A percentile compares a stretch with the other conserved stretches of the same genome.
Evolutionary conservation across 2,329 filamentous ascomycete genomes (phyloP).

Genomic region (Epichloe sibirici): DNA sequence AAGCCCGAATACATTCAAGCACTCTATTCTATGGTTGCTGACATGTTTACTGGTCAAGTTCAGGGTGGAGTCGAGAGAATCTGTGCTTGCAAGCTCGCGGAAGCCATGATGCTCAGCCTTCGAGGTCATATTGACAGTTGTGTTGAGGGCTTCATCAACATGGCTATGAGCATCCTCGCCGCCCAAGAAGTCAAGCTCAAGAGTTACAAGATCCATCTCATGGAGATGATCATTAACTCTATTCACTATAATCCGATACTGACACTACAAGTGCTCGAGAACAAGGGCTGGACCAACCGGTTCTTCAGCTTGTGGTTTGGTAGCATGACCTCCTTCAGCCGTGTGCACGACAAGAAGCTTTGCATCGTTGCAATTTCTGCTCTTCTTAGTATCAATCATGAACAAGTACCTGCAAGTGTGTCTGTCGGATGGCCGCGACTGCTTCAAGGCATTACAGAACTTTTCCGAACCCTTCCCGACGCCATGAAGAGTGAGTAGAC

Average conservation of each 20-base stretch:
- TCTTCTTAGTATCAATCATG: constrained; percentile 64
- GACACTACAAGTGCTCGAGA: constrained; percentile 76
- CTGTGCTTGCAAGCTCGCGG: constrained; percentile 93
- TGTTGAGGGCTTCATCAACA: constrained; percentile 75
- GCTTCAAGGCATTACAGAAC: constrained; percentile 71
- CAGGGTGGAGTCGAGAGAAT: constrained; percentile 90
- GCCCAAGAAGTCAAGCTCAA: constrained; percentile 74
- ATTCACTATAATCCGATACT: constrained; percentile 94
- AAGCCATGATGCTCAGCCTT: constrained; percentile 93
- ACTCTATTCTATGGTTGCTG: constrained; percentile 84
- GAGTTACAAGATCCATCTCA: constrained; percentile 87
- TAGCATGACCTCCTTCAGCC: constrained; percentile 82
- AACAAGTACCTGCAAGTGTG: constrained; percentile 82
- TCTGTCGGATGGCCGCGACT: constrained; percentile 91
- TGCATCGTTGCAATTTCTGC: constrained; percentile 89
- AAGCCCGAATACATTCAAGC: constrained; percentile 81
- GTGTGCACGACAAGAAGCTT: constrained; percentile 97
- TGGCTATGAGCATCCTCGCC: constrained; percentile 74
- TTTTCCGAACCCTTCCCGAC: constrained; percentile 83
- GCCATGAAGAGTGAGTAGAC: constrained; percentile 67
- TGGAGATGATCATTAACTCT: constrained; percentile 98
- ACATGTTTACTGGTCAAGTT: constrained; percentile 87
- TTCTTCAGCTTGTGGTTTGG: constrained; percentile 99
- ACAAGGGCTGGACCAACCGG: constrained; percentile 90
- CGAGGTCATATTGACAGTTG: constrained; percentile 80